Evolutionary conservation across 768 basidiomycete species (phyloP), one percentile per base, ranked within the genome.

Genomic region (Hydnomerulius pinastri): DNA sequence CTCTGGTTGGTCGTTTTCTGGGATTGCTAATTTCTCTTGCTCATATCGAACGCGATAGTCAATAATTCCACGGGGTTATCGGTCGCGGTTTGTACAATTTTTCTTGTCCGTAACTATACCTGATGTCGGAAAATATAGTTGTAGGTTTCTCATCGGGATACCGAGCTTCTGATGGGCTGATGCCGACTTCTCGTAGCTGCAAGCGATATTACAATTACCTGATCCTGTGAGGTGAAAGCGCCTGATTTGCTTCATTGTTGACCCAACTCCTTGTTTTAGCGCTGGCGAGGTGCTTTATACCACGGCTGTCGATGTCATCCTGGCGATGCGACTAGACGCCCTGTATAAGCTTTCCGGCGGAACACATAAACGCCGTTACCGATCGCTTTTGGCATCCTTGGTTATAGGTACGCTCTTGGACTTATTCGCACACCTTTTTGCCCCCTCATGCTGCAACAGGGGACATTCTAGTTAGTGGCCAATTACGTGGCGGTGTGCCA

Each of bases 191-290:
- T 18, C 28, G 6, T 15, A 63, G 62, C 29, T 63, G 62, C 50
- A 64, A 49, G 53, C 2, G 27, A 30, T 63, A 64, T 52, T 62
- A 54, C 35, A 56, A 56, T 24, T 63, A 62, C n/a, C 8, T 52
- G 1, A 59, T 48, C 43, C 41, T 64, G 62, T 65, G 50, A 47
- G 56, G 20, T 18, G 18, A 21, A 35, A 5, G n/a, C 27, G 4
- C 12, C 7, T 5, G 9, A 6, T 13, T 25, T 9, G n/a, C 1
- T 27, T 9, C 24, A 4, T 17, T 10, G 7, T 20, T 27, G 9
- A 50, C 10, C 0, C 13, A 12, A 32, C n/a, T 4, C 23, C 8
- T 8, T 18, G 15, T 25, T 38, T 33, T 24, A 65, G 62, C 11
- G 63, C 48, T 24, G 62, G 60, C 10, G 42, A 50, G 1, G 44